A percentile compares a stretch with the other conserved stretches of the same genome.
Conservation (phyloP, 164 flowering plant genomes). For the Cinnamomum chago region DNA sequence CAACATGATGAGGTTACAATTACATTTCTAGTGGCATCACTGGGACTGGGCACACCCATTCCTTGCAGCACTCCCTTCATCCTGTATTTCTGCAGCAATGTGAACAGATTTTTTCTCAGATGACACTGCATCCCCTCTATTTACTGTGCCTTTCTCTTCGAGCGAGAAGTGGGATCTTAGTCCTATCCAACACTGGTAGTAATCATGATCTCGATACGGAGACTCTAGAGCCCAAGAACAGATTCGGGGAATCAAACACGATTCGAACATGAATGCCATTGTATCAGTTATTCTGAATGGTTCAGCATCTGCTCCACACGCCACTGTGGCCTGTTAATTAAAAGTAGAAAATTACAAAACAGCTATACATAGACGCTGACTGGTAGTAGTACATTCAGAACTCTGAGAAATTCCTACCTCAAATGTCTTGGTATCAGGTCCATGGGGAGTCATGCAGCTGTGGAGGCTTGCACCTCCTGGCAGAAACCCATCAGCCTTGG, state of each 20-base stretch:
- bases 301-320: conserved; percentile 46
- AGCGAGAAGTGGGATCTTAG: conserved; percentile 64
- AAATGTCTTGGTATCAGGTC: conserved; percentile 87
- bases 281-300: conserved; percentile 62
- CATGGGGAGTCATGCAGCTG: conserved; percentile 98
- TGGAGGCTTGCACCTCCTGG: conserved; percentile 98
- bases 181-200: conserved; percentile 94
- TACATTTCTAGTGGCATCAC: background rate
- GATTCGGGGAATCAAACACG: conserved; percentile 72
- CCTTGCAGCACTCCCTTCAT: background rate
- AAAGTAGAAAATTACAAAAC: conserved; percentile 1
- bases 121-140: background rate
- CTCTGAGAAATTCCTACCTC: conserved; percentile 44
- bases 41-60: background rate
- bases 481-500: conserved; percentile 86
- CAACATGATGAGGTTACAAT: background rate
- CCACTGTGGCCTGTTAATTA: conserved; percentile 60
- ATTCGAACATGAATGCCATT: conserved; percentile 96
- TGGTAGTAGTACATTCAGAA: background rate
- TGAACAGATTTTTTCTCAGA: background rate
- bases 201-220: conserved; percentile 63
- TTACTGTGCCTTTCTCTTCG: conserved; percentile 11
- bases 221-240: conserved; percentile 89
- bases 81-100: background rate
- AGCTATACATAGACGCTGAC: background rate